Base-by-base conservation (phyloP, 805 yeast species). In the Metschnikowia reukaufii region DNA sequence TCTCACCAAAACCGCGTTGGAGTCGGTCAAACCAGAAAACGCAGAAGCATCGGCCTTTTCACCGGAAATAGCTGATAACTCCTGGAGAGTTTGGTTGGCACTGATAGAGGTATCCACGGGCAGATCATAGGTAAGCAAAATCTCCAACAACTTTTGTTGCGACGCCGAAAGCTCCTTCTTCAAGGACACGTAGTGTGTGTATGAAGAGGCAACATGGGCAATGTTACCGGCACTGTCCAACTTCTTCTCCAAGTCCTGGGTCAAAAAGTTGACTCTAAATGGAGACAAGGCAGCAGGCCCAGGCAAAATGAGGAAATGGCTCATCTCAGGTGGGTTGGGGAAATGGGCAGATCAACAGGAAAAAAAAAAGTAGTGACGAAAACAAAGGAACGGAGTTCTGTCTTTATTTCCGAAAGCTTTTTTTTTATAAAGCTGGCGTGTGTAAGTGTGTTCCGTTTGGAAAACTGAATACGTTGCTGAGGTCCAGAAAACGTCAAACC, bases 271-370 rank as follows among this genome's bases (percentile, higher is more conserved):
- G 55, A 90, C 83, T 71, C 98, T 81, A 68, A 92, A 92, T 42
- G 79, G 79, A 43, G 98, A 91, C 63, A 90, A 76, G 52, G 97
- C 97, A 62, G 78, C 79, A 40, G 97, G 96, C 48, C 99, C 99
- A 38, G 96, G 85, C 55, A 89, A 74, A 51, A 70, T 59, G 55
- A 72, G 65, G 50, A 72, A 72, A 25, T 31, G 41, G 47, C 50
- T 55, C 19, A 25, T 25, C 57, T 54, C 61, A 57, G 57, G 35
- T 20, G n/a, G 33, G 10, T 20, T 18, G 20, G 19, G n/a, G 32
- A 23, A 17, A 23, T 38, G 30, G 17, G 39, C 36, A 32, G 16
- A n/a, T n/a, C n/a, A n/a, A n/a, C n/a, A 27, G 15, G 27, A 10
- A 34, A 29, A 20, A 20, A 42, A 39, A 34, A 34, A 25, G 36